Evolutionary conservation across 768 basidiomycete genomes (phyloP), one percentile per base, ranked within the genome.

Genomic region (Trametes sanguinea): DNA sequence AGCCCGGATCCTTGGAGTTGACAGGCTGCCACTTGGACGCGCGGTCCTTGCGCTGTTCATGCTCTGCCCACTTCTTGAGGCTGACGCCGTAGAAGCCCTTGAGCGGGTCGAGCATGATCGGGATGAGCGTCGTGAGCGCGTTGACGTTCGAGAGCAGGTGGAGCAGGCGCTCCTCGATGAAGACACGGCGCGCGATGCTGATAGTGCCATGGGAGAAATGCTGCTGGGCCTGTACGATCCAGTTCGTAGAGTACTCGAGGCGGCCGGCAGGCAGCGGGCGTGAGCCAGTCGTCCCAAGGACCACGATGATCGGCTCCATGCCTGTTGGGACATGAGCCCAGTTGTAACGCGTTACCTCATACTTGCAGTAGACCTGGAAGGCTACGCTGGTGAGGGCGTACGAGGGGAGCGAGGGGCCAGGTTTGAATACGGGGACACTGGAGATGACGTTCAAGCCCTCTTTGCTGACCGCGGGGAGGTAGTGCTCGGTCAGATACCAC

Each of bases 101-200:
- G 42, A 51, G n/a, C 4, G 55, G 55, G 51, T 62, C 55, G 14
- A 55, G 14, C 17, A 51, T 37, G 42, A 57, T 44, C 35, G 72
- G 65, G 13, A 73, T 66, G 27, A 74, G 56, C 33, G 73, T 74
- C 4, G 73, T 74, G 37, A 56, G 60, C 5, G 60, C 63, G 55
- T 74, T 74, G 58, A 74, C 62, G 14, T 51, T 54, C n/a, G 60
- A 29, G 30, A 74, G 69, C 13, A 69, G 59, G n/a, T 51, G 35
- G 44, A 73, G 64, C 11, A 74, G 65, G 45, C 66, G 66, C 46
- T 66, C 58, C 35, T 73, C 67, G 48, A 74, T 66, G 72, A 74
- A 74, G 35, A 65, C 54, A 22, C 62, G 48, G 52, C 60, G 61
- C 16, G 70, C 66, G 52, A 73, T 65, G 54, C 64, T 58, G 57